Base-by-base conservation (phyloP, 768 basidiomycete genomes). In the Lactarius quietus region DNA sequence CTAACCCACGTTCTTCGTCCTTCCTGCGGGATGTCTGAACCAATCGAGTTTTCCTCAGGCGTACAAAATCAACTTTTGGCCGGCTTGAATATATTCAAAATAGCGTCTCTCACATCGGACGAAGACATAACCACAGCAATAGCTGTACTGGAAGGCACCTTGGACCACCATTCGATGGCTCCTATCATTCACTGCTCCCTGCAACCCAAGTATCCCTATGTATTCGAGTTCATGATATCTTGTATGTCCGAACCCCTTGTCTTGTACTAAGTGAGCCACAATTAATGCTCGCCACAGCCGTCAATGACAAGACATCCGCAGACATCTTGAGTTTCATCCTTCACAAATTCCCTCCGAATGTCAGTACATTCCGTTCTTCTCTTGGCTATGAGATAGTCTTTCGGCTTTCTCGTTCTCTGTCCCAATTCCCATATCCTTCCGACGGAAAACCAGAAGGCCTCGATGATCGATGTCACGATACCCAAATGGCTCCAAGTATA, bases 211-310 rank as follows among this genome's bases (percentile, higher is more conserved):
- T 35, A 45, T 6, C 65, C 61, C 18, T 59, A 62, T 29, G 57
- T 39, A 12, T 59, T 66, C 7, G 65, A 66, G 33, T 66, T 66
- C 41, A 66, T 66, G 6, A 10, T 66, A 29, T 62, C 61, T 12
- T 35, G 65, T 66, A 31, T 41, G 57, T 17, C 6, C 9, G 6
- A 3, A 5, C 10, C 3, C n/a, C 43, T 38, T 28, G 15, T 18
- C 15, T 12, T 9, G 8, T 12, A 1, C 9, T 17, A 4, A 33
- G 33, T 33, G 28, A 31, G n/a, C 8, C 20, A 8, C 20, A 8
- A 4, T 31, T 66, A 33, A 66, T 12, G 0, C 39, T 45, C 33
- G 36, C 52, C 57, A 58, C 41, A 66, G 65, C 65, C 17, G 2
- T 66, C 56, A 9, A 18, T 1, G 7, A 33, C 1, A 33, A 29